Evolutionary conservation across 768 basidiomycete genomes (phyloP), one percentile per base, ranked within the genome.

Genomic region (Boletus coccyginus): DNA sequence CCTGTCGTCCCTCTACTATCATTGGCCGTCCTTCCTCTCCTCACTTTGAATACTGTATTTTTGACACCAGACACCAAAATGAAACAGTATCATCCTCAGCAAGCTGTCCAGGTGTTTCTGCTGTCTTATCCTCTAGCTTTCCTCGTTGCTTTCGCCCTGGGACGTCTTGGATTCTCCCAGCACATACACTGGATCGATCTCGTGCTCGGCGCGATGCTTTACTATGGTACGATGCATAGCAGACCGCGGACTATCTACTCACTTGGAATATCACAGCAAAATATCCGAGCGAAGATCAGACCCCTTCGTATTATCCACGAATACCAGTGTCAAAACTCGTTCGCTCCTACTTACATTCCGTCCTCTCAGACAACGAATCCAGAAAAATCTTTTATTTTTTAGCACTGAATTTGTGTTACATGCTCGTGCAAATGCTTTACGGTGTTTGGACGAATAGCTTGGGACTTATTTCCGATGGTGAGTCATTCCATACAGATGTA

Each of bases 371-470:
- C 62, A 84, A 87, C 4, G 94, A 98, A 69, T 95, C 93, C 19
- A 82, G 94, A 63, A 91, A 90, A 72, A 98, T 99, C 55, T 98
- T 95, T 73, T 98, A 96, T 73, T 99, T 99, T 74, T 77, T 98
- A 48, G 81, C 95, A 72, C 77, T 99, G 46, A 99, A 99, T 72
- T 77, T 98, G 73, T 87, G 84, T 60, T 99, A 93, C 74, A 98
- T 99, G 97, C 78, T 90, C 41, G 86, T 99, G 12, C 97, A 99
- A 74, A 93, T 98, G 92, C 69, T 93, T 57, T 97, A 95, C 70
- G 97, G 97, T 10, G 86, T 98, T 29, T 94, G 94, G 90, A 99
- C 97, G 42, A 99, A 99, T 65, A 94, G 91, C 62, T 73, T 99
- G 46, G 97, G 97, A 7, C 76, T 99, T 36, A 98, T 99, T 55